A percentile compares a stretch with the other conserved stretches of the same genome.
These are phyloP conservation scores for Clarireedia paspali DNA, from an alignment of 2,329 filamentous ascomycete species.

Conservation along the genomic window DNA sequence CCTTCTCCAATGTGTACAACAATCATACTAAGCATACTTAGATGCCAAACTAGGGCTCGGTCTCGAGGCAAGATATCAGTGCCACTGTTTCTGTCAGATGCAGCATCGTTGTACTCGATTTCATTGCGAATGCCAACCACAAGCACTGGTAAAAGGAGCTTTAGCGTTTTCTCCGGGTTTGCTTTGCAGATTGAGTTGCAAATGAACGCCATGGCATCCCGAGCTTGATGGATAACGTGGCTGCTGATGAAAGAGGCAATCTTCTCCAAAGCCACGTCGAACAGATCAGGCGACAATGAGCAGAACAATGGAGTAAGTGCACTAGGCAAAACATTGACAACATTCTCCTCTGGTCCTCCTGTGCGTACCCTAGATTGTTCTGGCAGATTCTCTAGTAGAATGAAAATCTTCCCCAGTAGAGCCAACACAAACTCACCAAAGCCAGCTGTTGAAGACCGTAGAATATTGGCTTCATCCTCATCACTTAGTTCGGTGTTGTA, in stretches of 20 bases:
- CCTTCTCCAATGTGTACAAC: constrained; percentile 92
- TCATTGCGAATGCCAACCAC: constrained; percentile 90
- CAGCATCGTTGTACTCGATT: constrained; percentile 93
- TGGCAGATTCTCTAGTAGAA: constrained; percentile 86
- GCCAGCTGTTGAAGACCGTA: constrained; percentile 88
- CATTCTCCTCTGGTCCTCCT: constrained; percentile 90
- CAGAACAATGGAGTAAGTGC: constrained; percentile 87
- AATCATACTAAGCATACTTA: constrained; percentile 96
- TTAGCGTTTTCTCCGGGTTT: constrained; percentile 86
- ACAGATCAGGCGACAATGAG: constrained; percentile 84
- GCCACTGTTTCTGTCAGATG: constrained; percentile 87
- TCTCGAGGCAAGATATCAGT: constrained; percentile 90
- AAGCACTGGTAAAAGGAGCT: constrained; percentile 82
- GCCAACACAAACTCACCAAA: constrained; percentile 89
- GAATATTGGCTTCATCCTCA: constrained; percentile 77
- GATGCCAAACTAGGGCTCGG: constrained; percentile 88
- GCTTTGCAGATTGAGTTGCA: constrained; percentile 95
- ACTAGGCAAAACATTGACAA: constrained; percentile 90
- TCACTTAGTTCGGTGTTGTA: constrained; percentile 77
- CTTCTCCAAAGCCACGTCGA: constrained; percentile 86
- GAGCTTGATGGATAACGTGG: constrained; percentile 92
- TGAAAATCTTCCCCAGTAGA: constrained; percentile 90
- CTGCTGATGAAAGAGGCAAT: constrained; percentile 84
- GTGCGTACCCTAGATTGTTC: constrained; percentile 82
- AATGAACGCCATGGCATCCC: constrained; percentile 98